Base-by-base conservation (phyloP, 495 filamentous ascomycete species). In the Podospora fimiseda region DNA sequence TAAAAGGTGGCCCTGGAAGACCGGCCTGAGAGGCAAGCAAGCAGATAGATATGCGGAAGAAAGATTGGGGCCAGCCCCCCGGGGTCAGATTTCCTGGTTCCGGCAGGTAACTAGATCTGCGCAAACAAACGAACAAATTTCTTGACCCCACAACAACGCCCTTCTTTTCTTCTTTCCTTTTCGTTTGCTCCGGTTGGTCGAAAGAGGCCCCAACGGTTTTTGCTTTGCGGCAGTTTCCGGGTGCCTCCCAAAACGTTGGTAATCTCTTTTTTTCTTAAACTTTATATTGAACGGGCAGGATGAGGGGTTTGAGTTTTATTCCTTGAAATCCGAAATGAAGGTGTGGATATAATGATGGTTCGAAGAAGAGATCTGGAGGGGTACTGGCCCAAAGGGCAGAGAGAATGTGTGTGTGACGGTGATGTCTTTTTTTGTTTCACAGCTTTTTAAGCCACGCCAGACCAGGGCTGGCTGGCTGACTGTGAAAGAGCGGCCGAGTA, bases 341-440 rank as follows among this genome's bases (percentile, higher is more conserved):
- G 22, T 40, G 21, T 41, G 38, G 48, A 21, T 50, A 11, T 21
- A n/a, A 8, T 42, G 22, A 36, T 21, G 15, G 16, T 13, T 11
- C 20, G 42, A 3, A 44, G 20, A 21, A 33, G 46, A 38, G 46
- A 21, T 39, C 33, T 38, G 36, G 48, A 50, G 48, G 36, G 36
- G 48, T 21, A 40, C 48, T 14, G 21, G 27, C 36, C n/a, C n/a
- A n/a, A n/a, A n/a, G n/a, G n/a, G n/a, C n/a, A n/a, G n/a, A n/a
- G 30, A 41, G 38, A 38, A 24, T 43, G 48, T 24, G 33, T 20
- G 43, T 20, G 18, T 46, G 24, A 7, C 33, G 22, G 27, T 37
- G 23, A 44, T 23, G 19, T 45, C 18, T 14, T 22, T 45, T 47
- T 36, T 47, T 21, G 44, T 7, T 23, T 47, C 44, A 23, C 20